phyloP scores from a whole-genome alignment of 2,329 filamentous ascomycete species.

The Leptodontidium sp. region DNA sequence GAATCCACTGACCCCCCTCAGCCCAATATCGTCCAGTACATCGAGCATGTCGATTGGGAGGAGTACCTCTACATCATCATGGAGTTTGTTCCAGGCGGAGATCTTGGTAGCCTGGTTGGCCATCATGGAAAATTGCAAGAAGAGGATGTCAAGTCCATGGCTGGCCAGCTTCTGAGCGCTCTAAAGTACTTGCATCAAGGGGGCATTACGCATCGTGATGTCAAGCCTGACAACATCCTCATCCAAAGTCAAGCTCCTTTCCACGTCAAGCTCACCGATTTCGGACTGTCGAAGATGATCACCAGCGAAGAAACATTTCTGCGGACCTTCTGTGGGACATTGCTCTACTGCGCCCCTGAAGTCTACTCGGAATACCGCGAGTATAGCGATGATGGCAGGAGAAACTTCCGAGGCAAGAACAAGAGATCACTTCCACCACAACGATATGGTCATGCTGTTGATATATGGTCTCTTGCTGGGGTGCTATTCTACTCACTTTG shows the following conservation, averaged over 20 bases:
- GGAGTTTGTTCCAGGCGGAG: constrained; percentile 87
- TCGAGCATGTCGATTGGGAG: constrained; percentile 85
- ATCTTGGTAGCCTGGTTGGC: constrained; percentile 78
- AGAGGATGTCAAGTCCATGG: constrained; percentile 72
- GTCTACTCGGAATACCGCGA: constrained; percentile 81
- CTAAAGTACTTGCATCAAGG: constrained; percentile 85
- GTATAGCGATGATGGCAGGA: constrained; percentile 71
- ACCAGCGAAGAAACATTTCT: constrained; percentile 90
- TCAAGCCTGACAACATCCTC: constrained; percentile 98
- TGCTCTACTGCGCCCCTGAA: constrained; percentile 95
- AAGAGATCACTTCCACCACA: constrained; percentile 50
- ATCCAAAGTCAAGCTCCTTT: constrained; percentile 78
- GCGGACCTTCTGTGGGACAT: constrained; percentile 94
- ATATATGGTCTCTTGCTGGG: constrained; percentile 95
- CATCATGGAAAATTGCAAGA: constrained; percentile 72
- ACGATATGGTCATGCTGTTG: constrained; percentile 89
- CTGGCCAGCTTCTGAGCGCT: constrained; percentile 80
- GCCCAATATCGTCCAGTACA: constrained; percentile 90
- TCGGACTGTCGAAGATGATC: constrained; percentile 94
- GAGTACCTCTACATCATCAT: constrained; percentile 93
- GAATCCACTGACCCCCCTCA: constrained; percentile 48
- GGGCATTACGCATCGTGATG: constrained; percentile 96
- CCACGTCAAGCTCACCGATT: constrained; percentile 91
- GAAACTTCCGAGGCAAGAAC: constrained; percentile 52
- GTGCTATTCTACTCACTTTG: constrained; percentile 91